phyloP scores from a whole-genome alignment of 805 yeast species.

The Scheffersomyces stipitis region DNA sequence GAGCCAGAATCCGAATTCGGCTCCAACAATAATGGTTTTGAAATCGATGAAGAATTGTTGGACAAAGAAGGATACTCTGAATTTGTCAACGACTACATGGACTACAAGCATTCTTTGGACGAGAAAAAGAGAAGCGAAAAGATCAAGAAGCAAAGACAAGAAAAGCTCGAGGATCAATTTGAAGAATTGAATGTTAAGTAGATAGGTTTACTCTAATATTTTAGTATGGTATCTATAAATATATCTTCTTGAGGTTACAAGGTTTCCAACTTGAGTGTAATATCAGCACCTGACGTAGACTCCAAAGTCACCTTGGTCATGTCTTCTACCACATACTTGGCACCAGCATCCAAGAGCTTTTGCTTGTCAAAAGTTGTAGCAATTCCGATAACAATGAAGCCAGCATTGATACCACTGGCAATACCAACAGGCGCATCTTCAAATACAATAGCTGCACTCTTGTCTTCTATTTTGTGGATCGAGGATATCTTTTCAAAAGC shows the following conservation, averaged over 20 bases:
- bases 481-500: constrained; percentile 4
- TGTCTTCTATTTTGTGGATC: background rate
- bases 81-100: constrained; percentile 8
- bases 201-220: background rate
- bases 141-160: constrained; percentile 36
- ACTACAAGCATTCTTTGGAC: constrained; percentile 17
- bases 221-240: constrained; percentile 1
- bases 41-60: constrained; percentile 5
- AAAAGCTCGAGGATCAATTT: constrained; percentile 33
- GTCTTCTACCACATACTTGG: constrained; percentile 16
- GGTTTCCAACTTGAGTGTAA: background rate
- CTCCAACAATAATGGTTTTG: constrained; percentile 2
- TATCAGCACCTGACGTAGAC: background rate
- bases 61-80: constrained; percentile 7
- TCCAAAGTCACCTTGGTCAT: constrained; percentile 9
- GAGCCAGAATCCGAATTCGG: constrained; percentile 22
- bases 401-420: constrained; percentile 17
- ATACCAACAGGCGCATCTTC: constrained; percentile 23
- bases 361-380: constrained; percentile 17
- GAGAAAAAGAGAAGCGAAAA: constrained; percentile 37
- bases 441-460: constrained; percentile 13
- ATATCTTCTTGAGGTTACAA: background rate
- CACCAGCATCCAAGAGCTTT: constrained; percentile 14
- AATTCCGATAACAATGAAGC: constrained; percentile 18
- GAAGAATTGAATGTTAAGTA: constrained; percentile 24